Conservation (phyloP, 129 eudicot species). For the Artemisia argyi region DNA sequence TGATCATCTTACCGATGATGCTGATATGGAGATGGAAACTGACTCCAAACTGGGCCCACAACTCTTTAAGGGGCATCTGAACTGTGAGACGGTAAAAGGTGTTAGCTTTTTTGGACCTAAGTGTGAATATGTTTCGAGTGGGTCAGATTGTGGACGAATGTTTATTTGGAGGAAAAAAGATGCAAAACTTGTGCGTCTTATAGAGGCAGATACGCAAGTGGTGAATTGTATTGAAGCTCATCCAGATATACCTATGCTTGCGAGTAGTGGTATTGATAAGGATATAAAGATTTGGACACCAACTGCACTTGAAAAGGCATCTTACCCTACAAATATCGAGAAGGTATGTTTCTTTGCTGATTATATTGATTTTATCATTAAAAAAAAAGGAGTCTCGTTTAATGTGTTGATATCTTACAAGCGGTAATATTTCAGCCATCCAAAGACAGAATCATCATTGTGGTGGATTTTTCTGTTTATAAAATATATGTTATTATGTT, state of each 20-base stretch:
- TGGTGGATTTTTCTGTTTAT: constrained; percentile 34
- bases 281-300: constrained; percentile 76
- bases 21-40: constrained; percentile 36
- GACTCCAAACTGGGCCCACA: constrained; percentile 46
- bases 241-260: constrained; percentile 63
- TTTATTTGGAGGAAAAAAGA: constrained; percentile 76
- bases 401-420: not conserved
- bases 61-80: constrained; percentile 65
- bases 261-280: constrained; percentile 72
- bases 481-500: constrained; percentile 27
- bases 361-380: not conserved
- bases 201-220: constrained; percentile 69
- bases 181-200: constrained; percentile 62
- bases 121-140: constrained; percentile 74
- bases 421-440: not conserved
- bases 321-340: constrained; percentile 52
- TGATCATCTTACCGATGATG: constrained; percentile 21
- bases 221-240: constrained; percentile 75
- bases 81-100: constrained; percentile 66
- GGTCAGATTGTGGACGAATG: constrained; percentile 84
- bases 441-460: not conserved
- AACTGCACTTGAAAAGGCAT: constrained; percentile 57
- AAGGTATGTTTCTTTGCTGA: constrained; percentile 37
- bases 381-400: not conserved
- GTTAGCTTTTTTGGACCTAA: constrained; percentile 77